Conservation (phyloP, 2,329 filamentous ascomycete genomes). For the Penicillium freii region DNA sequence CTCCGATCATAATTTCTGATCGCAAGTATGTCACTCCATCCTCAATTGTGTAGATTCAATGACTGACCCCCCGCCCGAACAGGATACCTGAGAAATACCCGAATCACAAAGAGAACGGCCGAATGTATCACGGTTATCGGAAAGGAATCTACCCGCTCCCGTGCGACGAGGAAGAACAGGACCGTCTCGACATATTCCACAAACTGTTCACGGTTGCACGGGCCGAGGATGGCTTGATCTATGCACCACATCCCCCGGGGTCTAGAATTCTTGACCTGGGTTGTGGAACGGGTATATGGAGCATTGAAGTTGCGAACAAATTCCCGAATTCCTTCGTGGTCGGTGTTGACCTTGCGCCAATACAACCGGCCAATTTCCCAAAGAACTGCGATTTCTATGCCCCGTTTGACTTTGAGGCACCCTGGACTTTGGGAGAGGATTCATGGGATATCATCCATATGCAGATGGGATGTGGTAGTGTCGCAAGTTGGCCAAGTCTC, state of each 20-base stretch:
- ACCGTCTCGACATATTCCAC: slow-evolving; percentile 79
- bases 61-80: not conserved
- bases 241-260: slow-evolving; percentile 41
- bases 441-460: slow-evolving; percentile 83
- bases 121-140: slow-evolving; percentile 66
- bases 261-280: slow-evolving; percentile 65
- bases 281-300: slow-evolving; percentile 89
- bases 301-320: slow-evolving; percentile 76
- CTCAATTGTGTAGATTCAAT: not conserved
- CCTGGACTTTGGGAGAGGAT: slow-evolving; percentile 66
- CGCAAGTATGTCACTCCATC: slow-evolving; percentile 17
- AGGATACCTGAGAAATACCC: slow-evolving; percentile 40
- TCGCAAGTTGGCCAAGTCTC: slow-evolving; percentile 70
- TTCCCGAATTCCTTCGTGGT: slow-evolving; percentile 59
- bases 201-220: slow-evolving; percentile 69
- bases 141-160: slow-evolving; percentile 72
- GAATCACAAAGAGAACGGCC: slow-evolving; percentile 63
- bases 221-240: slow-evolving; percentile 44
- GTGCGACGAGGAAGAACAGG: slow-evolving; percentile 73
- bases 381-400: slow-evolving; percentile 64
- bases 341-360: slow-evolving; percentile 61
- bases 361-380: slow-evolving; percentile 68
- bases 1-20: slow-evolving; percentile 22
- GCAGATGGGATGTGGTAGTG: slow-evolving; percentile 73
- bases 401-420: slow-evolving; percentile 73